phyloP scores from a whole-genome alignment of 1,284 basidiomycete genomes.

The Leccinum solheimii region DNA sequence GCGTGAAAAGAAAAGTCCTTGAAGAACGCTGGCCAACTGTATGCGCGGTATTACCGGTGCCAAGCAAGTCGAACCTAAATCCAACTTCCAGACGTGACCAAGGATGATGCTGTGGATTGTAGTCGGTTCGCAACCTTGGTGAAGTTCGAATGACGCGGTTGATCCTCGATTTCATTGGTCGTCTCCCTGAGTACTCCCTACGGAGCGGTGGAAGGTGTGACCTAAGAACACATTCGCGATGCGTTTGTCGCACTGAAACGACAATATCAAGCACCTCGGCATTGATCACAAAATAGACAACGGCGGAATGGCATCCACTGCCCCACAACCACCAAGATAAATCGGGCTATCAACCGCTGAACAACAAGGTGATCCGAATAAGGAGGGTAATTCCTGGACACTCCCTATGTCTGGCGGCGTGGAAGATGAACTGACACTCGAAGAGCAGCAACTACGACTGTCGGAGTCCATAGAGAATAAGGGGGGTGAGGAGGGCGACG shows the following conservation, averaged over 20 bases:
- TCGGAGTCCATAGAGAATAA: conserved; percentile 6
- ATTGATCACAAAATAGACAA: conserved; percentile 1
- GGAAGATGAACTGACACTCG: not conserved
- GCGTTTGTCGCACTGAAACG: not conserved
- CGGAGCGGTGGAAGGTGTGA: not conserved
- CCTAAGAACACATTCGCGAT: not conserved
- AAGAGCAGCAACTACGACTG: conserved; percentile 2
- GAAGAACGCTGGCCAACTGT: not conserved
- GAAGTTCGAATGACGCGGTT: not conserved
- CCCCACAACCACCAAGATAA: not conserved
- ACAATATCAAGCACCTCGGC: not conserved
- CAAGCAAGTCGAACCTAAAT: not conserved
- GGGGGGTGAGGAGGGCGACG: conserved; percentile 3
- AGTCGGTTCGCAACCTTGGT: not conserved
- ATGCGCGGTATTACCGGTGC: not conserved
- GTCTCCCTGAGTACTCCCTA: not conserved
- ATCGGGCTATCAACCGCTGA: not conserved
- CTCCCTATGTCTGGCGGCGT: not conserved
- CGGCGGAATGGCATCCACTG: not conserved
- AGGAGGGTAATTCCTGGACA: conserved; percentile 2
- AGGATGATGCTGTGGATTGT: not conserved
- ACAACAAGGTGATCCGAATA: conserved; percentile 3
- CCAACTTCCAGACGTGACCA: not conserved
- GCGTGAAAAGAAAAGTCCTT: not conserved
- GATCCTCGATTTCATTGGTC: not conserved